Percentiles rank a stretch among this genome's conserved stretches.
These are phyloP conservation scores for Emericellopsis cladophorae DNA, from an alignment of 2,329 filamentous ascomycete species.

Conservation along the genomic window DNA sequence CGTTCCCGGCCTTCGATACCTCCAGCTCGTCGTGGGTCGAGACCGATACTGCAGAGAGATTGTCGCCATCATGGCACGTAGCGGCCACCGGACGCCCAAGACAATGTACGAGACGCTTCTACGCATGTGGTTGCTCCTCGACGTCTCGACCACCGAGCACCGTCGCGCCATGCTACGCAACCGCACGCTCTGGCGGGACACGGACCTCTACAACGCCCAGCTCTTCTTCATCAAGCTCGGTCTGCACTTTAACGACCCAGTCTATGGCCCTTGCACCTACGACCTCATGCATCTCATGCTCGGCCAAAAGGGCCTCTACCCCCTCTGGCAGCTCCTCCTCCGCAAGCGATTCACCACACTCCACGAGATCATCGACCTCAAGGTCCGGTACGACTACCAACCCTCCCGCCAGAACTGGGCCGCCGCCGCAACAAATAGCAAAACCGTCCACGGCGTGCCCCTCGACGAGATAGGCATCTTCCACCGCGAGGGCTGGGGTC, in stretches of 20 bases:
- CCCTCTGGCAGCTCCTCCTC: slow-evolving; percentile 48
- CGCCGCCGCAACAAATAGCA: slow-evolving; percentile 6
- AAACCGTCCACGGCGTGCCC: slow-evolving; percentile 36
- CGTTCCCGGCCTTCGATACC: slow-evolving; percentile 54
- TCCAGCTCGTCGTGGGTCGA: slow-evolving; percentile 51
- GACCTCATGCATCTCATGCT: slow-evolving; percentile 45
- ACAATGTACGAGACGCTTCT: slow-evolving; percentile 34
- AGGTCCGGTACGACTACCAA: slow-evolving; percentile 42
- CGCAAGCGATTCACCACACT: slow-evolving; percentile 35
- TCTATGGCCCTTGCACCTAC: slow-evolving; percentile 35
- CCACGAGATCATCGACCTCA: slow-evolving; percentile 41
- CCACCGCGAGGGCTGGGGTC: slow-evolving; percentile 45
- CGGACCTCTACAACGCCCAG: slow-evolving; percentile 48
- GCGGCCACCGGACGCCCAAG: slow-evolving; percentile 42
- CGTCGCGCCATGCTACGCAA: slow-evolving; percentile 44
- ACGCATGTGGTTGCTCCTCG: slow-evolving; percentile 65
- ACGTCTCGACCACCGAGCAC: slow-evolving; percentile 42
- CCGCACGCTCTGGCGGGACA: slow-evolving; percentile 38
- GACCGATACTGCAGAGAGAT: slow-evolving; percentile 48
- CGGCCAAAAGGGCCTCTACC: slow-evolving; percentile 40
- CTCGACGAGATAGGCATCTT: slow-evolving; percentile 35
- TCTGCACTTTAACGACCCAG: slow-evolving; percentile 55
- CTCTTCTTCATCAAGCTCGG: slow-evolving; percentile 61
- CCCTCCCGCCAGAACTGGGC: slow-evolving; percentile 12
- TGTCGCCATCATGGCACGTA: slow-evolving; percentile 42